phyloP scores from a whole-genome alignment of 768 basidiomycete genomes.

The Mycena vitilis region DNA sequence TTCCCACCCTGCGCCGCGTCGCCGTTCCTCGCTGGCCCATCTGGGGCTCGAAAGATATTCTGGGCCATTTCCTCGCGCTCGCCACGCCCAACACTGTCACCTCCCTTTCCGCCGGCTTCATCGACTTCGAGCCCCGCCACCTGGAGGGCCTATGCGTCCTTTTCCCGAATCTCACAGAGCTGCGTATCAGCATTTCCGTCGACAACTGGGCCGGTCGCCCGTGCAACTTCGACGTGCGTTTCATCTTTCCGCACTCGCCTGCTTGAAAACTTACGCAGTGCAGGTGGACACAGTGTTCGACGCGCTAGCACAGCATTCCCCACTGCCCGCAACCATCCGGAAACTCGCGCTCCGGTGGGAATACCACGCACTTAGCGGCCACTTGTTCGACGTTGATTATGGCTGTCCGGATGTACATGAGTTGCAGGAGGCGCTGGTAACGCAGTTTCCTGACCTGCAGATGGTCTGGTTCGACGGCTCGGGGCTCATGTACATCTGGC shows the following conservation, averaged over 20 bases:
- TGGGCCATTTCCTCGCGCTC: not conserved
- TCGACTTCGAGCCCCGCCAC: not conserved
- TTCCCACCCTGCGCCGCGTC: slow-evolving; percentile 3
- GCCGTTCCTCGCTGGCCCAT: not conserved
- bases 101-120: not conserved
- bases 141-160: not conserved
- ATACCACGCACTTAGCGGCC: not conserved
- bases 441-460: not conserved
- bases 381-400: not conserved
- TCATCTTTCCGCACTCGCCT: not conserved
- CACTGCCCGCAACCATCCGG: not conserved
- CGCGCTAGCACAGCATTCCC: not conserved
- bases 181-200: not conserved
- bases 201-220: not conserved
- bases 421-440: not conserved
- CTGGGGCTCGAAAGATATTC: not conserved
- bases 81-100: not conserved
- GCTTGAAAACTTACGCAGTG: not conserved
- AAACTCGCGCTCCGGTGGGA: slow-evolving; percentile 10
- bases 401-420: not conserved
- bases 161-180: slow-evolving; percentile 7
- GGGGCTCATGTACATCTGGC: slow-evolving; percentile 1
- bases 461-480: slow-evolving; percentile 4
- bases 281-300: slow-evolving; percentile 4
- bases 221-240: not conserved